Evolutionary conservation across 345 rosid genomes (phyloP).

Genomic region (Ricinus communis): DNA sequence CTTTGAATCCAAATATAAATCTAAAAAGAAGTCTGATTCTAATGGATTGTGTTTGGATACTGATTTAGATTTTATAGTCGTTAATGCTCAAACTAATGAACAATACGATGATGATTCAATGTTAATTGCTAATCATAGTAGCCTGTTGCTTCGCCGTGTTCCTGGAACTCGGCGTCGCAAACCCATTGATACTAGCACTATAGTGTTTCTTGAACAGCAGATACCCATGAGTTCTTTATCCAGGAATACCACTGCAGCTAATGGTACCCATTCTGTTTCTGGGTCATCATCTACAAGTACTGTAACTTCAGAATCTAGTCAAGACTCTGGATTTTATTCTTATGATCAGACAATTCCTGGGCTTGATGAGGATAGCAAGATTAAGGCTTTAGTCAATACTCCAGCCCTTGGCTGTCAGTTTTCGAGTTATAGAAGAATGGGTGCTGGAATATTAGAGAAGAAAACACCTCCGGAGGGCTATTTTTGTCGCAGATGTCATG

Average conservation of each 20-base stretch:
- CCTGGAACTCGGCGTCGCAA: not conserved
- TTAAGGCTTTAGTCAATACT: slow-evolving; percentile 81
- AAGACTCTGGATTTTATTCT: not conserved
- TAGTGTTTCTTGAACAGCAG: not conserved
- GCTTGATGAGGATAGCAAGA: slow-evolving; percentile 73
- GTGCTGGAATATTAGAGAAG: slow-evolving; percentile 75
- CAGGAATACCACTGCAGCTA: not conserved
- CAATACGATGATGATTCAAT: not conserved
- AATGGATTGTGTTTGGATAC: slow-evolving; percentile 9
- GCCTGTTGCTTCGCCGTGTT: slow-evolving; percentile 1
- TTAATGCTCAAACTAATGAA: slow-evolving; percentile 2
- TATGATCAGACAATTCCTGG: slow-evolving; percentile 64
- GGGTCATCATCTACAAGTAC: not conserved
- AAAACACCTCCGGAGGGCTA: slow-evolving; percentile 95
- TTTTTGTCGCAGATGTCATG: slow-evolving; percentile 85
- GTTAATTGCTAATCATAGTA: not conserved
- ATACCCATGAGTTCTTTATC: not conserved
- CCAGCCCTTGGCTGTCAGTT: slow-evolving; percentile 94
- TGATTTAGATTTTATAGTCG: not conserved
- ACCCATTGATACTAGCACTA: not conserved
- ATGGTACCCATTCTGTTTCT: not conserved
- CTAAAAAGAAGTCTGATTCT: not conserved
- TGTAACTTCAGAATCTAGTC: not conserved
- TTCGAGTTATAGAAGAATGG: slow-evolving; percentile 82
- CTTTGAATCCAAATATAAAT: not conserved